These are phyloP conservation scores for Rhodomyrtus psidioides DNA, from an alignment of 441 rosid genomes.

Conservation along the genomic window DNA sequence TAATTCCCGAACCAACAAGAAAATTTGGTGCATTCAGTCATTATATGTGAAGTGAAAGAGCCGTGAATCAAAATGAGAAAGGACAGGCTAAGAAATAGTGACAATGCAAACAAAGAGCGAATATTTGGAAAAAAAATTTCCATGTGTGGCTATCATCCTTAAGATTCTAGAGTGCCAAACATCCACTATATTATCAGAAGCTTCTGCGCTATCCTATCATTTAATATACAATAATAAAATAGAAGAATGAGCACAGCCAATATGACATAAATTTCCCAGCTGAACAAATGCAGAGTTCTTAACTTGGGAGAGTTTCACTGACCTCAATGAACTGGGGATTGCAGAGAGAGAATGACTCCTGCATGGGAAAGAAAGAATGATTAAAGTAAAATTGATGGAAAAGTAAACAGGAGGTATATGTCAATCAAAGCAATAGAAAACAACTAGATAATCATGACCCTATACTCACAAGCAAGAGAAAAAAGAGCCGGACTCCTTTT, in stretches of 20 bases:
- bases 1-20: not conserved
- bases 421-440: not conserved
- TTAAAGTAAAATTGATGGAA: not conserved
- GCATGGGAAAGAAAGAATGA: conserved; percentile 4
- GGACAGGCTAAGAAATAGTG: not conserved
- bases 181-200: not conserved
- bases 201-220: not conserved
- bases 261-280: not conserved
- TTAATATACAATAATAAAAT: not conserved
- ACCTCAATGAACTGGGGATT: conserved; percentile 76
- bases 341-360: conserved; percentile 88
- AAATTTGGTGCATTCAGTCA: not conserved
- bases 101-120: not conserved
- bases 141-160: not conserved
- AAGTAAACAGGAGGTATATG: not conserved
- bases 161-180: not conserved
- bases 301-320: conserved; percentile 2
- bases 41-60: not conserved
- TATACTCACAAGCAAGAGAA: not conserved
- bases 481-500: not conserved
- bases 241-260: not conserved
- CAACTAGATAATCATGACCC: not conserved
- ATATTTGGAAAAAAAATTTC: not conserved
- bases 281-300: not conserved
- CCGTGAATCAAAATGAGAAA: not conserved